Evolutionary conservation across 768 basidiomycete genomes (phyloP), one percentile per base, ranked within the genome.

Genomic region (Inosperma sp.): DNA sequence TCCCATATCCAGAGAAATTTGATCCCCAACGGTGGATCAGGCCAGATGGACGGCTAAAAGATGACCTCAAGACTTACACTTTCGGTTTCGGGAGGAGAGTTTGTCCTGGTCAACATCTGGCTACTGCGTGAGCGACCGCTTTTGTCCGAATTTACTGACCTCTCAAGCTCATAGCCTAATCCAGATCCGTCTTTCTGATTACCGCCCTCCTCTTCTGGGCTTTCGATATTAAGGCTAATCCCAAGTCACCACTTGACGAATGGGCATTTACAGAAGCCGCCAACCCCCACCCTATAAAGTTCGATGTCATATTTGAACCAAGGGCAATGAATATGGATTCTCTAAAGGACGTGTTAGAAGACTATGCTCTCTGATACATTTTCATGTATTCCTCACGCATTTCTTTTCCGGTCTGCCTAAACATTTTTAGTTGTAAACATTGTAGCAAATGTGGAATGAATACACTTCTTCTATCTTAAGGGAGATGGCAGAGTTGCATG

Each of bases 71-170:
- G 57, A 68, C 72, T 23, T 81, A 73, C 46, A 66, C 75, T 21
- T 84, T 81, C 48, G 81, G 82, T 1, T 82, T 81, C 48, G 82
- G 81, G 12, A 63, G 79, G 54, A 79, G 83, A n/a, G 72, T 84
- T 5, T 87, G 84, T 52, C 83, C 83, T 0, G 84, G 84, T 0
- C 77, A 79, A 57, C 75, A 83, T 60, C 76, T 87, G 26, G 84
- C 77, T 6, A 69, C 67, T 49, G 62, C 65, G 74, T 70, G 54
- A 59, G 65, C 63, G 14, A 25, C 34, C 22, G 30, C 3, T 42
- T 9, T 13, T 3, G 14, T 31, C 39, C 25, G 17, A 17, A n/a
- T 33, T 3, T 3, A 8, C 45, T 17, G 43, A 46, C 22, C 23
- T 6, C n/a, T 36, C n/a, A 1, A 19, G 35, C 27, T 17, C n/a